A percentile compares a stretch with the other conserved stretches of the same genome.
phyloP scores from a whole-genome alignment of 352 stramenopile species.

The Aphanomyces stellatus region DNA sequence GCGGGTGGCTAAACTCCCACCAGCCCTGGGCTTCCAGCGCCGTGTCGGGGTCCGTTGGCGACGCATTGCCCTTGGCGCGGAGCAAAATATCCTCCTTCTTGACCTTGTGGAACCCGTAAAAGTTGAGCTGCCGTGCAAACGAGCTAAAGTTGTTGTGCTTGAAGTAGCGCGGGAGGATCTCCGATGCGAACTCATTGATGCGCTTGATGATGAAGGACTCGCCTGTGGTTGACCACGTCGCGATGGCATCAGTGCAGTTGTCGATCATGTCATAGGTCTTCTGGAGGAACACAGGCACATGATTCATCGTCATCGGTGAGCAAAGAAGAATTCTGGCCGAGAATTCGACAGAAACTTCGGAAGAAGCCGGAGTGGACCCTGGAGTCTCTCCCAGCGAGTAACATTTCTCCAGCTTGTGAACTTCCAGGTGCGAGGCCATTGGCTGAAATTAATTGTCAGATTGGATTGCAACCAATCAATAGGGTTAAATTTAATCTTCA shows the following conservation, averaged over 20 bases:
- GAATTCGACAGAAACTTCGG: conserved; percentile 19
- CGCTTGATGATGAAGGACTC: conserved; percentile 42
- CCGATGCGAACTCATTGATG: conserved; percentile 37
- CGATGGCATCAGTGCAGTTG: conserved; percentile 30
- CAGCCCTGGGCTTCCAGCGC: conserved; percentile 60
- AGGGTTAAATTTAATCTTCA: not conserved
- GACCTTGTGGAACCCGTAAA: conserved; percentile 48
- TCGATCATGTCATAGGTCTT: conserved; percentile 51
- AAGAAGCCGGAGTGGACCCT: not conserved
- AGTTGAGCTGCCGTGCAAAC: conserved; percentile 45
- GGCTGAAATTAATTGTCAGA: too few species aligned
- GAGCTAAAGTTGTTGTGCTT: conserved; percentile 48
- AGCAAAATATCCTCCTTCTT: conserved; percentile 26
- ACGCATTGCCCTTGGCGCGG: conserved; percentile 4
- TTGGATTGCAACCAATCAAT: not conserved
- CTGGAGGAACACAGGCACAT: conserved; percentile 32
- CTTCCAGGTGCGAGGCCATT: not conserved
- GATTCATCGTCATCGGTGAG: not conserved
- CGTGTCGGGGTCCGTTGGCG: conserved; percentile 22
- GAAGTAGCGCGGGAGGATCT: conserved; percentile 45
- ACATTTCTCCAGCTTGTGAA: not conserved
- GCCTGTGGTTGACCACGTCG: conserved; percentile 30
- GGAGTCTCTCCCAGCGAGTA: not conserved
- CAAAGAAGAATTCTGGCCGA: conserved; percentile 4
- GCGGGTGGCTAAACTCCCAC: conserved; percentile 89